Base-by-base conservation (phyloP, 2,329 filamentous ascomycete species). In the Elsinoe australis region DNA sequence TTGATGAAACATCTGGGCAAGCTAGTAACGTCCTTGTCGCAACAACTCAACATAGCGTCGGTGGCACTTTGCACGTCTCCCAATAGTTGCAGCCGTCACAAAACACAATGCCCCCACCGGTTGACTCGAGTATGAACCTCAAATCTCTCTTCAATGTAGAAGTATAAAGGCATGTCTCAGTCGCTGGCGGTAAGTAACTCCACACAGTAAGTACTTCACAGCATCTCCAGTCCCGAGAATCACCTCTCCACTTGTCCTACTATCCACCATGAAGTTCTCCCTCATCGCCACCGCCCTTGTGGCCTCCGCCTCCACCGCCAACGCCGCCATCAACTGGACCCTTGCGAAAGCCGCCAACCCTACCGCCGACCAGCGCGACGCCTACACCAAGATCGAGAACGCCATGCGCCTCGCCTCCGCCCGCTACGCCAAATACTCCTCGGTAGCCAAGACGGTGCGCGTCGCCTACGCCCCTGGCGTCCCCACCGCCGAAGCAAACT, bases 321-420 rank as follows among this genome's bases (percentile, higher is more conserved):
- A 68, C 53, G 56, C 70, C 5, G 63, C 65, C 4, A 69, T 70
- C 49, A 50, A 39, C 15, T 71, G 68, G 68, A 69, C 65, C 3
- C 67, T 69, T 38, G 60, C 67, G n/a, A 67, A 71, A 52, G 65
- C 64, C 24, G 65, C 64, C 3, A 62, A 39, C 26, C 50, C 52
- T 21, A 50, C 47, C 18, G 35, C 47, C 19, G 50, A 53, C 42
- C 29, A 53, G 39, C 10, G 32, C 15, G 52, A 51, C n/a, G 52
- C 52, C 36, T 52, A 53, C 47, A 21, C 17, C 15, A 34, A 47
- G 29, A 53, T 53, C 42, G 44, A 45, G 28, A 24, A 21, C 9
- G 52, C 52, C 31, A 53, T 53, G 50, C 45, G 35, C 42, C 18
- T 39, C 26, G 52, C 50, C 44, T 34, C 49, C 4, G 45, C 47